Base-by-base conservation (phyloP, 768 basidiomycete genomes). In the Russula abietina region DNA sequence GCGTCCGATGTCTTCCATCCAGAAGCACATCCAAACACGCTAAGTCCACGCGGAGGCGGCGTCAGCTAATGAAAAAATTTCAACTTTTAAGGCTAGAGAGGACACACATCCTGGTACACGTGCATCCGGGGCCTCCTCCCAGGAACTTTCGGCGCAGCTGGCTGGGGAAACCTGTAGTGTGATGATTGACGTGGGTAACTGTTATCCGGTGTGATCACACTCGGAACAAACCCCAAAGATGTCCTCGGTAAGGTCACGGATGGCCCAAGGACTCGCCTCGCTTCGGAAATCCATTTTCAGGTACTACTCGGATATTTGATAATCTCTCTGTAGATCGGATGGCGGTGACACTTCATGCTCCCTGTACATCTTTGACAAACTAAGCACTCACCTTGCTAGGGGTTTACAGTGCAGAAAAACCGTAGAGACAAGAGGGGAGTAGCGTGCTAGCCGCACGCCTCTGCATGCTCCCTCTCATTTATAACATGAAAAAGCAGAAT, bases 401-500 rank as follows among this genome's bases (percentile, higher is more conserved):
- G 62, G 33, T 33, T 17, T 45, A 38, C 43, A 26, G n/a, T 46
- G 52, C 46, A 49, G 57, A 63, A 41, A 57, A 26, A 48, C 57
- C 48, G 26, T 58, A 38, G 52, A 54, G 62, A 55, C 51, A 59
- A 32, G 33, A 59, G 57, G 62, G 62, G 62, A 63, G 46, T 49
- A 57, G 57, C 57, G 62, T 63, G 52, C 52, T 39, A 59, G 30
- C 36, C 57, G 57, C 43, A 48, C 46, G 36, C 46, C 57, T 55
- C 57, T 59, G 28, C 57, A 24, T 49, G 52, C 38, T 54, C 45
- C 57, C 57, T 63, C 51, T 59, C 62, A 63, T 63, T 63, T 63
- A 63, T 63, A 63, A 59, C 46, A 63, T 58, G 57, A 32, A 59
- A 46, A 49, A 54, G 57, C 51, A 49, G 57, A 53, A 54, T 33